Conservation (phyloP, 345 rosid genomes). For the Brassica incana region DNA sequence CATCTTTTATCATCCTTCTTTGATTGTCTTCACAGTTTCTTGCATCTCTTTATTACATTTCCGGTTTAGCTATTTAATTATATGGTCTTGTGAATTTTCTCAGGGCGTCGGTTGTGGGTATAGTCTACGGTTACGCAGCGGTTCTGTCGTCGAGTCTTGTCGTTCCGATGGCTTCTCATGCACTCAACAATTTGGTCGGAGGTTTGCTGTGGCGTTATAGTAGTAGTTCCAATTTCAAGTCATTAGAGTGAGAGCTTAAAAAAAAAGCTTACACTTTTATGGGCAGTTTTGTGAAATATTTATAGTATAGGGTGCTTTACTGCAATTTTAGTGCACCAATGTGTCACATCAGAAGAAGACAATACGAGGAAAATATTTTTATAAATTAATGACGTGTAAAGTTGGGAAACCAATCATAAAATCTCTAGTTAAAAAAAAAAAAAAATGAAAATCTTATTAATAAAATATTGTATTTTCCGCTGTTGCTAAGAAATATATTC, state of each 20-base stretch:
- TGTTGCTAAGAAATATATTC: neutral
- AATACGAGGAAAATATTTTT: neutral
- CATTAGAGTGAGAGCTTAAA: constrained; percentile 22
- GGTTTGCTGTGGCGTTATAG: constrained; percentile 69
- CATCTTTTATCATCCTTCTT: neutral
- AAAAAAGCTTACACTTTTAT: neutral
- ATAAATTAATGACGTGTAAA: neutral
- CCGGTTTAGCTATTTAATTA: no score
- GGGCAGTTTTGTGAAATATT: neutral
- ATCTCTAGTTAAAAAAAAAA: neutral
- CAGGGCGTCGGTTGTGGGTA: constrained; percentile 90
- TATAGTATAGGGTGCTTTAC: neutral
- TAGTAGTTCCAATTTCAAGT: constrained; percentile 38
- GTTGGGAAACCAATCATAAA: constrained; percentile 15
- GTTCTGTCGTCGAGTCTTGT: constrained; percentile 58
- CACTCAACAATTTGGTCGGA: constrained; percentile 76
- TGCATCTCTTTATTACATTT: no score
- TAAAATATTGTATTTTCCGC: neutral
- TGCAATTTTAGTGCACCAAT: neutral
- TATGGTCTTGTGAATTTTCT: neutral
- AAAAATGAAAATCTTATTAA: neutral
- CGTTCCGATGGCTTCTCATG: constrained; percentile 77
- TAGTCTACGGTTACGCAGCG: constrained; percentile 68
- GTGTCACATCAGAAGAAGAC: neutral
- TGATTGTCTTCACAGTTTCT: neutral